Percentiles rank a stretch among this genome's conserved stretches.
These are phyloP conservation scores for Syzygium syzygioides DNA, from an alignment of 441 rosid genomes.

Conservation along the genomic window DNA sequence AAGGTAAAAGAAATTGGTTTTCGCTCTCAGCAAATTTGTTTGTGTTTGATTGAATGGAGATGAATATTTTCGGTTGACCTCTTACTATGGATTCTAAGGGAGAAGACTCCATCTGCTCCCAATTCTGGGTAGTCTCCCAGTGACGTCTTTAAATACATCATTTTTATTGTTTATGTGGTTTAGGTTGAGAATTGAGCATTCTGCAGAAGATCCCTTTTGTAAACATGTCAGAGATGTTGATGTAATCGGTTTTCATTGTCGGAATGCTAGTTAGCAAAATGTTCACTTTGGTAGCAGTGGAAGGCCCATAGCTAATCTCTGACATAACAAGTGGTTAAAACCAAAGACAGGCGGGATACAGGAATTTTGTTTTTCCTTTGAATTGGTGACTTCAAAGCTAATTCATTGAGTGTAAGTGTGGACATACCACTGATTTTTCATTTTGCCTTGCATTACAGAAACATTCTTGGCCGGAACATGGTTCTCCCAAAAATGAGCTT, in stretches of 20 bases:
- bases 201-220: background rate
- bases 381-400: background rate
- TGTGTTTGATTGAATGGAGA: background rate
- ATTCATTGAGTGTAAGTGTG: background rate
- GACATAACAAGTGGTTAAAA: background rate
- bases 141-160: background rate
- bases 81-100: background rate
- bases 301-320: background rate
- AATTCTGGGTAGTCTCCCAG: background rate
- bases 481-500: conserved; percentile 38
- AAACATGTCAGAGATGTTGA: background rate
- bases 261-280: background rate
- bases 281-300: background rate
- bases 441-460: conserved; percentile 29
- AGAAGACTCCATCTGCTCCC: background rate
- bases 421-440: background rate
- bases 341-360: background rate
- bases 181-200: background rate
- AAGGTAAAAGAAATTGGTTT: background rate
- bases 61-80: background rate
- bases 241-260: background rate
- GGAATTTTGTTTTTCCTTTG: background rate
- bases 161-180: background rate
- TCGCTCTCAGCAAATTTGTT: background rate
- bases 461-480: conserved; percentile 47